Conservation (phyloP, 345 rosid genomes). For the Anacardium occidentale region DNA sequence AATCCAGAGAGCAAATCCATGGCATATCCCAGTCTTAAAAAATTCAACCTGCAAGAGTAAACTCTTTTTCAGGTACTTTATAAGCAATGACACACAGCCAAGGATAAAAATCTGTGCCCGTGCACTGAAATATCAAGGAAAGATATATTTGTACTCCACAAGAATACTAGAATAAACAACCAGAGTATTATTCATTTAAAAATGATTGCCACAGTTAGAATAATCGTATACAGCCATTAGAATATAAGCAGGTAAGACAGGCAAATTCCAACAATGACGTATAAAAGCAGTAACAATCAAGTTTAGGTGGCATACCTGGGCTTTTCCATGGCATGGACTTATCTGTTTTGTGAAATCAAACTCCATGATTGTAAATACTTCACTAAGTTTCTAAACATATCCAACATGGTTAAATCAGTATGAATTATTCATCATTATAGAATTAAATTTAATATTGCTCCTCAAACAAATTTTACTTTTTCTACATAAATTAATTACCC, state of each 20-base stretch:
- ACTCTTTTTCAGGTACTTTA: neutral
- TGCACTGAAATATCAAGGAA: no score
- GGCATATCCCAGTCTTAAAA: constrained; percentile 61
- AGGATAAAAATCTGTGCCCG: neutral
- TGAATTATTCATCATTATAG: neutral
- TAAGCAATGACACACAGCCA: no score
- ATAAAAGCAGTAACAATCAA: neutral
- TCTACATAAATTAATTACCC: constrained; percentile 40
- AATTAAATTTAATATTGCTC: neutral
- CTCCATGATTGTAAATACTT: constrained; percentile 61
- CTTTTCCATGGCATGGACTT: constrained; percentile 58
- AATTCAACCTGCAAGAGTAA: constrained; percentile 54
- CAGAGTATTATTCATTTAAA: neutral
- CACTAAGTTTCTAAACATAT: constrained; percentile 63
- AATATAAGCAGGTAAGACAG: neutral
- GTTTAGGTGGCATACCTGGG: constrained; percentile 44
- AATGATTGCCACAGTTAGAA: neutral
- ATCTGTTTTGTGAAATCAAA: constrained; percentile 69
- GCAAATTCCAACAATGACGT: constrained; percentile 1
- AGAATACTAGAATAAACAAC: neutral
- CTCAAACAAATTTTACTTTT: neutral
- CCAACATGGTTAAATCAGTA: constrained; percentile 8
- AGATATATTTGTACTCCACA: no score
- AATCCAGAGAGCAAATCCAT: constrained; percentile 85
- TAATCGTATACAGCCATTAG: neutral